Percentiles rank a stretch among this genome's conserved stretches.
Conservation (phyloP, 805 yeast species). For the Yarrowia phangngaensis region DNA sequence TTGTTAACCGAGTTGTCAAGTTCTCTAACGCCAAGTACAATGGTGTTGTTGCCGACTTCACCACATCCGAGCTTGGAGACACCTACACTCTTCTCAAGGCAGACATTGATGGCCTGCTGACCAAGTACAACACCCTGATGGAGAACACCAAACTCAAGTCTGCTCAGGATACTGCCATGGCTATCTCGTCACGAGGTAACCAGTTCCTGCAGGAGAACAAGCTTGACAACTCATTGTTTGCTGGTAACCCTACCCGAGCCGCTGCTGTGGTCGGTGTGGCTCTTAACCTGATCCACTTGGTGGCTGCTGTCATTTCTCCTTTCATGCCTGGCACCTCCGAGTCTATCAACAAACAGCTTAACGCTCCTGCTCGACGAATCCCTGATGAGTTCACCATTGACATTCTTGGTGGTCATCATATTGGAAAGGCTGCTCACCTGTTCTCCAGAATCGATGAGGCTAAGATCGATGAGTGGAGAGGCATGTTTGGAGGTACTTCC, state of each 20-base stretch:
- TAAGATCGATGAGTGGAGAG: constrained; percentile 83
- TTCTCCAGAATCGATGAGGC: constrained; percentile 89
- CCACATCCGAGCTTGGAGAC: constrained; percentile 48
- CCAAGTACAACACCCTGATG: constrained; percentile 63
- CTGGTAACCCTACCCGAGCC: constrained; percentile 68
- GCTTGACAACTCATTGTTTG: constrained; percentile 80
- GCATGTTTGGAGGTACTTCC: constrained; percentile 83
- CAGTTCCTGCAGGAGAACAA: constrained; percentile 93
- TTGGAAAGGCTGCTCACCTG: constrained; percentile 86
- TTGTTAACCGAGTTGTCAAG: constrained; percentile 88
- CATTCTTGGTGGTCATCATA: constrained; percentile 75
- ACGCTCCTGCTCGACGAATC: constrained; percentile 74
- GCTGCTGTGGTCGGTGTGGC: constrained; percentile 94
- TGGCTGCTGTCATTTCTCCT: constrained; percentile 80
- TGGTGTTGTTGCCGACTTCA: constrained; percentile 76
- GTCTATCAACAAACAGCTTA: constrained; percentile 71
- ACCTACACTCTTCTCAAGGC: constrained; percentile 42
- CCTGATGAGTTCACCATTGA: constrained; percentile 70
- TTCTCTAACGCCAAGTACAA: constrained; percentile 86
- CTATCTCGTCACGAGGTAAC: constrained; percentile 88
- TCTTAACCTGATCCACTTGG: constrained; percentile 77
- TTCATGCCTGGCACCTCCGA: constrained; percentile 82
- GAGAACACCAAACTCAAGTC: constrained; percentile 71
- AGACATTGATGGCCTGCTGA: constrained; percentile 62
- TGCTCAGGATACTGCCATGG: constrained; percentile 90